phyloP scores from a whole-genome alignment of 1,284 basidiomycete genomes.

The Ustilago shanxiensis region DNA sequence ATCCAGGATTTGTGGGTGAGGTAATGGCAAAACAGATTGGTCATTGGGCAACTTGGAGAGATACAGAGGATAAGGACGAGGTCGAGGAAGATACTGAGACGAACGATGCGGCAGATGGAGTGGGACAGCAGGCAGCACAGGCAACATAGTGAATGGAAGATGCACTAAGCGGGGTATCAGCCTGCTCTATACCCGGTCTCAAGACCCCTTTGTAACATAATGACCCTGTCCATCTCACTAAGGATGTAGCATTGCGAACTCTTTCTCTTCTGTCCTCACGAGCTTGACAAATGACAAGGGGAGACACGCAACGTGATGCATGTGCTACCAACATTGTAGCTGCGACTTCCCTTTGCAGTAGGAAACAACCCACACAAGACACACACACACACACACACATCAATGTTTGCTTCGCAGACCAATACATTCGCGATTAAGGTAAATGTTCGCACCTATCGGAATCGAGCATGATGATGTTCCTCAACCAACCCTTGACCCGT shows the following conservation, averaged over 20 bases:
- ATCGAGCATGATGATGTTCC: conserved; percentile 27
- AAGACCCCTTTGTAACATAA: conserved; percentile 5
- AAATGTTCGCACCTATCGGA: background rate
- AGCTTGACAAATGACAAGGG: no score
- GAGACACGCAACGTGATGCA: no score
- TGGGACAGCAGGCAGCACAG: background rate
- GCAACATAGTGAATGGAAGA: background rate
- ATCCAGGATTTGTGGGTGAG: conserved; percentile 59
- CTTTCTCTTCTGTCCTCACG: no score
- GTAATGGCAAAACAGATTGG: conserved; percentile 57
- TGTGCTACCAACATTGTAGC: no score
- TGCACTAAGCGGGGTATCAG: no score
- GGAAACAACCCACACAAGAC: no score
- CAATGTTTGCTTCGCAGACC: background rate
- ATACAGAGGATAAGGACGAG: conserved; percentile 26
- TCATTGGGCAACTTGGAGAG: conserved; percentile 66
- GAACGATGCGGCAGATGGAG: background rate
- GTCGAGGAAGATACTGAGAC: background rate
- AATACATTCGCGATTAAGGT: background rate
- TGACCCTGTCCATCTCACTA: background rate
- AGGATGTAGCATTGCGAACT: no score
- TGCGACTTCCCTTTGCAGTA: no score
- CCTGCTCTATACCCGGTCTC: no score
- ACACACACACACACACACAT: background rate
- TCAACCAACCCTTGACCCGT: conserved; percentile 50